Base-by-base conservation (phyloP, 2,329 filamentous ascomycete genomes). In the Niveomyces coronatus region DNA sequence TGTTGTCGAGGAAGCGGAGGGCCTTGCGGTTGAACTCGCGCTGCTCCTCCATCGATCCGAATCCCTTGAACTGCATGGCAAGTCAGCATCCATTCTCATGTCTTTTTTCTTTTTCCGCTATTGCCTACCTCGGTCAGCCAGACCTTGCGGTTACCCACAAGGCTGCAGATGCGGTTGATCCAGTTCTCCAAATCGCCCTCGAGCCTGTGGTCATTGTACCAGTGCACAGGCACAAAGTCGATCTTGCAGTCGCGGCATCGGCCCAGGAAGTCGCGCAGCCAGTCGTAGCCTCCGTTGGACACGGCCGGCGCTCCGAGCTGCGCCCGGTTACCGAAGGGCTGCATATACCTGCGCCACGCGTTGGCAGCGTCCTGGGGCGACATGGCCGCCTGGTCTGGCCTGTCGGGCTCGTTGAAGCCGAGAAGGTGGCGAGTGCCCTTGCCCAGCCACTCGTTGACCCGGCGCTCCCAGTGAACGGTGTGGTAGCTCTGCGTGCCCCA, bases 221-320 rank as follows among this genome's bases (percentile, higher is more conserved):
- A 70, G 46, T 70, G 67, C 23, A 68, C 55, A 44, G 58, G 54
- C 38, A 68, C 46, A 44, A 61, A 63, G 48, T 68, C 63, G 33
- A 70, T 61, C 10, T 51, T 54, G 55, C 64, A 68, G 27, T 47
- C 52, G n/a, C 45, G 47, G 54, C 65, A 70, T 9, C 51, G 48
- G 17, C 42, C 41, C 27, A 69, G 31, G 54, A 70, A 71, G 18
- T 53, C 48, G n/a, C 48, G 45, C 9, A 70, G 53, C 56, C 61
- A 71, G 33, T 53, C 48, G 19, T 68, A 56, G 9, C 49, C 54
- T 28, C 61, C 64, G 47, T 68, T 70, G 45, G 66, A 69, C 28
- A 71, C 65, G 30, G 63, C 56, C 4, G 68, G 67, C 9, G 64
- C 57, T 40, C 64, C 64, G 28, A 70, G 56, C 43, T 60, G 56